Conservation (phyloP, 2,329 filamentous ascomycete species). For the Shiraia sp. region DNA sequence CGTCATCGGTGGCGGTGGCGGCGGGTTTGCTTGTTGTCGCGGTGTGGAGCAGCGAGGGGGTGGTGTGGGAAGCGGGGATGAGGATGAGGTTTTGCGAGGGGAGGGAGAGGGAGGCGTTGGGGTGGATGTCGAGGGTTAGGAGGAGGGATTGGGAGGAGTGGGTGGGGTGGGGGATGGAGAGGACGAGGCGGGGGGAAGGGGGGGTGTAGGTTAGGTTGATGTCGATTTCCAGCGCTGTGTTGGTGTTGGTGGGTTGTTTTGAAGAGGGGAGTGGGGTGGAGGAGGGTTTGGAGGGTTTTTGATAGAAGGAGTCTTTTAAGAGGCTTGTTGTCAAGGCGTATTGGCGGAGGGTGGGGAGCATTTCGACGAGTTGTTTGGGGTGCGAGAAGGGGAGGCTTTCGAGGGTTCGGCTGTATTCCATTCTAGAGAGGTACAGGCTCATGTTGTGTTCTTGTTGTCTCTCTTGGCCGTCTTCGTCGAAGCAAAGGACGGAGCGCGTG, state of each 20-base stretch:
- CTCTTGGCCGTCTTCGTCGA: slow-evolving; percentile 24
- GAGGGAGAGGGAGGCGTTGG: slow-evolving; percentile 63
- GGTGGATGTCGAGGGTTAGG: slow-evolving; percentile 62
- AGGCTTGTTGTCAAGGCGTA: slow-evolving; percentile 72
- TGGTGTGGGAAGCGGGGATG: slow-evolving; percentile 14
- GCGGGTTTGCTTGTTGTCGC: too few species aligned
- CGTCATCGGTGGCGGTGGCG: too few species aligned
- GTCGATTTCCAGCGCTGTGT: slow-evolving; percentile 27
- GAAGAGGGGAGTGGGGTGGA: slow-evolving; percentile 29
- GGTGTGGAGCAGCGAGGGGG: neutral
- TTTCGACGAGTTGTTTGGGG: slow-evolving; percentile 72
- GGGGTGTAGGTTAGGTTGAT: slow-evolving; percentile 35
- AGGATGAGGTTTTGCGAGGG: slow-evolving; percentile 60
- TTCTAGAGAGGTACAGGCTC: slow-evolving; percentile 71
- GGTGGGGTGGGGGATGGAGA: slow-evolving; percentile 36
- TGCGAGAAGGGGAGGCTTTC: slow-evolving; percentile 75
- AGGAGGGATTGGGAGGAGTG: slow-evolving; percentile 34
- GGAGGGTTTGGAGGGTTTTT: slow-evolving; percentile 14
- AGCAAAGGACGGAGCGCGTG: slow-evolving; percentile 52
- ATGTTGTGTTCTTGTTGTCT: slow-evolving; percentile 52
- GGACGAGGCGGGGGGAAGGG: slow-evolving; percentile 37
- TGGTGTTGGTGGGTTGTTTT: slow-evolving; percentile 24
- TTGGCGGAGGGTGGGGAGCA: slow-evolving; percentile 73
- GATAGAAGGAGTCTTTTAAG: slow-evolving; percentile 65
- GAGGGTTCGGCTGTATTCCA: slow-evolving; percentile 70